Evolutionary conservation across 345 rosid species (phyloP).

Genomic region (Orychophragmus violaceus): DNA sequence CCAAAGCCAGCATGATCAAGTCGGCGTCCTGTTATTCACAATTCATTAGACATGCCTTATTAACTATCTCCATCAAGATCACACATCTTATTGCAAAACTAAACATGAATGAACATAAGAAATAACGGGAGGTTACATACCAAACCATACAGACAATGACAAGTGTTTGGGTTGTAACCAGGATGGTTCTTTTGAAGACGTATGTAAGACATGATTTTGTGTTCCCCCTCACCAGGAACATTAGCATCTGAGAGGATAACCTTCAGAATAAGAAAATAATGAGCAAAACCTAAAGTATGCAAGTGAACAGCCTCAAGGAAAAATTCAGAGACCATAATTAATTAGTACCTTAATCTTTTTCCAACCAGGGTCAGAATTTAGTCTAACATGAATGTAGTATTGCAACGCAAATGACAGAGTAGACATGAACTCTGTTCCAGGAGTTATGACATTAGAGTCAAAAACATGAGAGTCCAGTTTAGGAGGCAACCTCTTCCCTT

Average conservation of each 20-base stretch:
- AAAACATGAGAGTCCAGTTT: conserved; percentile 55
- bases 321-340: background rate
- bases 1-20: conserved; percentile 93
- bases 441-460: conserved; percentile 95
- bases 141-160: conserved; percentile 94
- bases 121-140: conserved; percentile 45
- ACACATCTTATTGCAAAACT: background rate
- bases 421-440: conserved; percentile 91
- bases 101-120: background rate
- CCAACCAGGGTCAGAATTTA: conserved; percentile 96
- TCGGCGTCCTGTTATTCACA: conserved; percentile 73
- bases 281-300: conserved; percentile 14
- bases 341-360: conserved; percentile 67
- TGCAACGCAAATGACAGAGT: conserved; percentile 81
- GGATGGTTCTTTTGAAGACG: conserved; percentile 89
- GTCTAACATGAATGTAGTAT: conserved; percentile 71
- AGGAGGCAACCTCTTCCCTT: conserved; percentile 81
- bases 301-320: background rate
- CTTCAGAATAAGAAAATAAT: conserved; percentile 41
- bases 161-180: conserved; percentile 83
- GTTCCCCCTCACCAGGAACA: conserved; percentile 99
- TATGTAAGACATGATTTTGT: conserved; percentile 83
- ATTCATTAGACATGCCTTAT: background rate
- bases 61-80: background rate
- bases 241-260: conserved; percentile 97